Evolutionary conservation across 2,329 filamentous ascomycete species (phyloP), one percentile per base, ranked within the genome.

Genomic region (Sclerotinia trifoliorum): DNA sequence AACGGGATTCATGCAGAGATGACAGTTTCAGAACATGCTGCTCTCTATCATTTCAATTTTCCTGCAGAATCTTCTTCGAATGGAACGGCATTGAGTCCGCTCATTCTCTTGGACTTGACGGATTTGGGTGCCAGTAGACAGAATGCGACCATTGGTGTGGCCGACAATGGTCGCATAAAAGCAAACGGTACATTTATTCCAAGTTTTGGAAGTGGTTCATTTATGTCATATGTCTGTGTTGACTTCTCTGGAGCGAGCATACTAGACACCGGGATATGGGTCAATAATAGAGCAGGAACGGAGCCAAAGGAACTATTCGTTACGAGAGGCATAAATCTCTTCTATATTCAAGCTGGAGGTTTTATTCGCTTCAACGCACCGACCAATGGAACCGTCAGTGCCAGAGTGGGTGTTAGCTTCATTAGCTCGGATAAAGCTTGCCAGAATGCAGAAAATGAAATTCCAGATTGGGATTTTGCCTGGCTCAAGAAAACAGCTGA

Each of bases 351-450:
- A 0, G 86, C 83, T 0, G 88, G 89, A 5, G 86, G 84, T 0
- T 91, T 88, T 77, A 81, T 86, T 44, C 81, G 85, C 49, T 90
- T 92, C 73, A 77, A 83, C 21, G 79, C 82, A 3, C 78, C 81
- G 0, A 63, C 44, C 17, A 74, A 82, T 54, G 79, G 80, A 1
- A 82, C 83, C 0, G 83, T 93, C 17, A 77, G 84, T 13, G 89
- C 84, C 8, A 83, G 90, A 48, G 86, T 90, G 13, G 90, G 89
- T 0, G 80, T 90, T 13, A 92, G 89, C 74, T 89, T 91, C 76
- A 86, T 92, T 73, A 90, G 86, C 75, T 79, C 81, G 2, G 81
- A 84, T 0, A 84, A 88, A 75, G 90, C 90, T 0, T 93, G 90
- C 73, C 76, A 80, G 15, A 90, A 89, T 75, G 90, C 87, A 0